Evolutionary conservation across 176 grass and related monocot genomes (phyloP).

Genomic region (Ensete ventricosum): DNA sequence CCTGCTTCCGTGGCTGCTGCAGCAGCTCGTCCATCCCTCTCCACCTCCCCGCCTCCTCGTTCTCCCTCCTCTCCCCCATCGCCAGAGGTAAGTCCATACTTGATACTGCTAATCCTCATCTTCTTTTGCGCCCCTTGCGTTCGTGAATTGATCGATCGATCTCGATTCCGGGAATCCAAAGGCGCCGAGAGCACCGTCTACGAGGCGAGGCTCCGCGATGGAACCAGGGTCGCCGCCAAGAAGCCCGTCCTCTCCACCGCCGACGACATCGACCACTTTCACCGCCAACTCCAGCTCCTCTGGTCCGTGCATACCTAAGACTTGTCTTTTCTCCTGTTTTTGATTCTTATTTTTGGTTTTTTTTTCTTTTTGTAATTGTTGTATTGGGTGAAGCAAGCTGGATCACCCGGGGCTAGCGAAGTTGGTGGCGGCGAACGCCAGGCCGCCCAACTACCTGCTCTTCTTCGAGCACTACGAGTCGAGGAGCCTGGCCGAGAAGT

Average conservation of each 20-base stretch:
- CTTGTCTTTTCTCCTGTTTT: background rate
- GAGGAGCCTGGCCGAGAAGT: constrained; percentile 71
- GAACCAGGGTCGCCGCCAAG: constrained; percentile 62
- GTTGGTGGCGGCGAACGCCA: constrained; percentile 71
- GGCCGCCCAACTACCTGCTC: constrained; percentile 71
- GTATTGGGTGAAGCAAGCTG: constrained; percentile 44
- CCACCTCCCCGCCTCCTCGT: constrained; percentile 55
- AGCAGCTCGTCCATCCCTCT: constrained; percentile 64
- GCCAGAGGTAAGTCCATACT: constrained; percentile 41
- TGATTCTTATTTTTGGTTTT: background rate
- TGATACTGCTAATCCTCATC: background rate
- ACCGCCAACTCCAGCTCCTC: constrained; percentile 86
- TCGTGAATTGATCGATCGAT: background rate
- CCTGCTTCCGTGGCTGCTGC: constrained; percentile 90
- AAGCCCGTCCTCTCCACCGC: constrained; percentile 81
- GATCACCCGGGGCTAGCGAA: constrained; percentile 69
- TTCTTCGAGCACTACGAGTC: constrained; percentile 90
- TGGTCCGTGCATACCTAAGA: constrained; percentile 29
- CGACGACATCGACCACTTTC: constrained; percentile 89
- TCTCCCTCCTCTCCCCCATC: constrained; percentile 72
- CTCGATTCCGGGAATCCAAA: constrained; percentile 6
- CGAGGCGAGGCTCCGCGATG: constrained; percentile 46
- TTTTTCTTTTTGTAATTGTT: constrained; percentile 5
- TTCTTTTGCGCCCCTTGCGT: background rate
- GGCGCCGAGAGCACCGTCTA: constrained; percentile 93